A percentile compares a stretch with the other conserved stretches of the same genome.
phyloP scores from a whole-genome alignment of 257 asterid genomes.

The Nicotiana undulata region DNA sequence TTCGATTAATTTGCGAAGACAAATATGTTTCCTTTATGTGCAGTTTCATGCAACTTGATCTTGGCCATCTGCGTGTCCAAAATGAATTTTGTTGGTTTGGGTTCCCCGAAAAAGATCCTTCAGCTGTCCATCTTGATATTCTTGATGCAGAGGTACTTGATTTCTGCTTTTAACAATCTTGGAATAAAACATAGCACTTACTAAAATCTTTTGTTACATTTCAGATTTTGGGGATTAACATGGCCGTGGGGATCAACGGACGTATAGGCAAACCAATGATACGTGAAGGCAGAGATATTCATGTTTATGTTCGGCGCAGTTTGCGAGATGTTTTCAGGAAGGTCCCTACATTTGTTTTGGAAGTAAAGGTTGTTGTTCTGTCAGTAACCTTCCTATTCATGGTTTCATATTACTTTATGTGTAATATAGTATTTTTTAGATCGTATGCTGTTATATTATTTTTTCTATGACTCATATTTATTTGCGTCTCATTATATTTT shows the following conservation, averaged over 20 bases:
- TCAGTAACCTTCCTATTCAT: not conserved
- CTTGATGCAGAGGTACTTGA: conserved; percentile 84
- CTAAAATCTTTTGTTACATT: conserved; percentile 19
- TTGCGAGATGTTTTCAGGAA: conserved; percentile 90
- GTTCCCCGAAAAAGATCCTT: conserved; percentile 73
- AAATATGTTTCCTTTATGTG: conserved; percentile 11
- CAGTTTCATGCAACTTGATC: conserved; percentile 99
- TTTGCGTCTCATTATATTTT: not conserved
- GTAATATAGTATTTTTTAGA: conserved; percentile 6
- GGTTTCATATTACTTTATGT: conserved; percentile 10
- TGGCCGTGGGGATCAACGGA: conserved; percentile 87
- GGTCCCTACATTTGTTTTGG: conserved; percentile 85
- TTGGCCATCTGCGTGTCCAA: conserved; percentile 76
- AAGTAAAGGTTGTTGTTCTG: conserved; percentile 58
- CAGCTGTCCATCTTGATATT: conserved; percentile 94
- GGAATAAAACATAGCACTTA: not conserved
- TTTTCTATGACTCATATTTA: not conserved
- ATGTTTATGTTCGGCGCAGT: conserved; percentile 82
- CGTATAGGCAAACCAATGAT: conserved; percentile 84
- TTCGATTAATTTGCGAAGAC: not conserved
- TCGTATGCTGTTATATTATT: not conserved
- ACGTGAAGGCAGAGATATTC: conserved; percentile 87
- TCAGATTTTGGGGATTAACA: conserved; percentile 87
- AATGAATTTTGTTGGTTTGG: conserved; percentile 90
- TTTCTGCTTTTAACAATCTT: conserved; percentile 2